Percentiles rank a stretch among this genome's conserved stretches.
Conservation (phyloP, 2,329 filamentous ascomycete species). For the Fusarium sp. region DNA sequence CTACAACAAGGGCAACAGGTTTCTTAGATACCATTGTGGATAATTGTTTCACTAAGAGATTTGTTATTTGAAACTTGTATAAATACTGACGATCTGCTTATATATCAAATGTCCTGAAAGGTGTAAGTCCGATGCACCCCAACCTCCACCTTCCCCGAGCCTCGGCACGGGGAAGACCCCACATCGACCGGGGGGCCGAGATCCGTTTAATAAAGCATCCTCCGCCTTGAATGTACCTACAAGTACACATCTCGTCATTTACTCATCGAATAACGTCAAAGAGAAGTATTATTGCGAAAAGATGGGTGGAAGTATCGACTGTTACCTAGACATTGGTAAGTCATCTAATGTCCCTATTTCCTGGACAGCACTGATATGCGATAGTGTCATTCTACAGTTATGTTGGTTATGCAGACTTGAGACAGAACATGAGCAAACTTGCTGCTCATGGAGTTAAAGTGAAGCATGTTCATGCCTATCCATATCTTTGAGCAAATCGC, state of each 20-base stretch:
- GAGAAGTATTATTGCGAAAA: not conserved
- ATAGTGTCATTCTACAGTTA: constrained; percentile 73
- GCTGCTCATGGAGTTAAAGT: constrained; percentile 68
- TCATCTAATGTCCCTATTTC: not conserved
- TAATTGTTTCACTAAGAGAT: not conserved
- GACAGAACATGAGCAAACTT: constrained; percentile 64
- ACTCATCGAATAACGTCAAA: not conserved
- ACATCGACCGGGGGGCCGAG: constrained; percentile 19
- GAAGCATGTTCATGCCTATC: constrained; percentile 61
- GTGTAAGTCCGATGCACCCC: not conserved
- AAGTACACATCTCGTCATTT: not conserved
- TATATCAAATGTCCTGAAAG: not conserved
- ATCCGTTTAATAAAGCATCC: not conserved
- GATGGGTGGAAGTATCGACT: constrained; percentile 72
- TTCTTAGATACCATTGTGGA: constrained; percentile 44
- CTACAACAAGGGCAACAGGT: constrained; percentile 76
- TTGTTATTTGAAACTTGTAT: not conserved
- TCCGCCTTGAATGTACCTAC: not conserved
- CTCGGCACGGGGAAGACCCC: constrained; percentile 13
- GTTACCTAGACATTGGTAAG: constrained; percentile 74
- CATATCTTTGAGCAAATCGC: not conserved
- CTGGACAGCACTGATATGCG: not conserved
- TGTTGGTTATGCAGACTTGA: constrained; percentile 65
- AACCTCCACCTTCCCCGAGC: not conserved
- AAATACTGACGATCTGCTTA: not conserved